Evolutionary conservation across 352 stramenopile species (phyloP), one percentile per base, ranked within the genome.

Genomic region (Blastocystis sp.): DNA sequence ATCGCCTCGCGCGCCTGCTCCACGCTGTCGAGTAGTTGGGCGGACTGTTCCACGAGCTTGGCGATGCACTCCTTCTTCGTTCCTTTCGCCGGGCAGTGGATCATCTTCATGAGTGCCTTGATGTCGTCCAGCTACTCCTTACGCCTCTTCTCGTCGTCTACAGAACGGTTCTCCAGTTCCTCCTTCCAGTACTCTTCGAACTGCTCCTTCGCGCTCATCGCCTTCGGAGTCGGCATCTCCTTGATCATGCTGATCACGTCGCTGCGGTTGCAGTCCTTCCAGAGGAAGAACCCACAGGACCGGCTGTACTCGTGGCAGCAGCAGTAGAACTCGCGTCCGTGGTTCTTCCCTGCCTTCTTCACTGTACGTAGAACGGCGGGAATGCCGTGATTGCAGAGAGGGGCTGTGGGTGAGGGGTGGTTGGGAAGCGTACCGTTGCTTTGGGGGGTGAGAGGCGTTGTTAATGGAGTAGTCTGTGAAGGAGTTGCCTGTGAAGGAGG

Each of bases 321-420:
- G 1, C 24, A 41, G 26, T 85, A 85, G 60, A 85, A 85, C 41
- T 85, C 45, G 35, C 55, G 33, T 21, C 74, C 74, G 24, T 67
- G 45, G 74, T 85, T 85, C 31, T 85, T 85, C 37, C 74, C 74
- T 10, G 74, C 19, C 31, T 85, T 85, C 55, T 59, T 33, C 74
- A 85, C 74, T 35, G 35, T 69, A 24, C 74, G 74, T 10, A 85
- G 74, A 35, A 85, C 74, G 12, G 74, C 61, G 16, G 74, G 74
- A 16, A 85, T 62, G 2, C 74, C 74, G 41, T 85, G 74, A 26
- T 62, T 62, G 41, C 74, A 85, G 4, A 85, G 74, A 26, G 74
- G 74, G 21, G 35, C 35, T 12, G 29, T 33, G 4, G 67, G 51
- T 41, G n/a, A 29, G 66, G 10, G 13, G 21, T 74, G 29, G 21